Evolutionary conservation across 2,329 filamentous ascomycete genomes (phyloP).

Genomic region (Chalaropsis ovoidea): DNA sequence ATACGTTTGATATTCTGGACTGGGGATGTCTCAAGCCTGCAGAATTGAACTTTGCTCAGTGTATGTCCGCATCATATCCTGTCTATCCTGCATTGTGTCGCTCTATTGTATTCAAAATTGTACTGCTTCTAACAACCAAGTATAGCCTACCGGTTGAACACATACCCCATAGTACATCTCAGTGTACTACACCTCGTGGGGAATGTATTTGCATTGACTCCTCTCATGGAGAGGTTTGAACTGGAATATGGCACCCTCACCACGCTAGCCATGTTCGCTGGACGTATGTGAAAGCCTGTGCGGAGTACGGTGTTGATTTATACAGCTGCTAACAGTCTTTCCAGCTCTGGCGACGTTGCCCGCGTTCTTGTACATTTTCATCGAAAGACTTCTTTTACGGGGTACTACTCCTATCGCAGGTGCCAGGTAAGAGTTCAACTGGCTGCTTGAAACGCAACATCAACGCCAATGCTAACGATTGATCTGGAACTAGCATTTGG

Average conservation of each 20-base stretch:
- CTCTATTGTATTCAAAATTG: neutral
- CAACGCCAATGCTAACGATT: neutral
- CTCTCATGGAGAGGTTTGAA: conserved; percentile 90
- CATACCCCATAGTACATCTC: conserved; percentile 77
- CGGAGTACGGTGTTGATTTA: neutral
- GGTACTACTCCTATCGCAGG: conserved; percentile 68
- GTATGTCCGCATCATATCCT: conserved; percentile 11
- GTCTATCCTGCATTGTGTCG: neutral
- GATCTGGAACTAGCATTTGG: conserved; percentile 57
- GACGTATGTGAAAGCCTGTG: conserved; percentile 51
- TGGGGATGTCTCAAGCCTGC: conserved; percentile 74
- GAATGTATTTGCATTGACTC: conserved; percentile 70
- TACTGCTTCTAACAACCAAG: neutral
- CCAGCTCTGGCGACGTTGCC: conserved; percentile 73
- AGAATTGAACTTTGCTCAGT: conserved; percentile 40
- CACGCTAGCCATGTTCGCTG: conserved; percentile 77
- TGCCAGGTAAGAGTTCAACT: conserved; percentile 52
- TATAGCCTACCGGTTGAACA: conserved; percentile 83
- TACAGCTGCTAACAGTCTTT: conserved; percentile 20
- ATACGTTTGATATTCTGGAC: conserved; percentile 59
- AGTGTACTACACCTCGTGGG: conserved; percentile 70
- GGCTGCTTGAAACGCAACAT: neutral
- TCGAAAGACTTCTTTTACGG: conserved; percentile 64
- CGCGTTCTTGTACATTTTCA: conserved; percentile 65
- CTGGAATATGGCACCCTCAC: conserved; percentile 83